Conservation (phyloP, 495 filamentous ascomycete genomes). For the Talaromyces thailandensis region DNA sequence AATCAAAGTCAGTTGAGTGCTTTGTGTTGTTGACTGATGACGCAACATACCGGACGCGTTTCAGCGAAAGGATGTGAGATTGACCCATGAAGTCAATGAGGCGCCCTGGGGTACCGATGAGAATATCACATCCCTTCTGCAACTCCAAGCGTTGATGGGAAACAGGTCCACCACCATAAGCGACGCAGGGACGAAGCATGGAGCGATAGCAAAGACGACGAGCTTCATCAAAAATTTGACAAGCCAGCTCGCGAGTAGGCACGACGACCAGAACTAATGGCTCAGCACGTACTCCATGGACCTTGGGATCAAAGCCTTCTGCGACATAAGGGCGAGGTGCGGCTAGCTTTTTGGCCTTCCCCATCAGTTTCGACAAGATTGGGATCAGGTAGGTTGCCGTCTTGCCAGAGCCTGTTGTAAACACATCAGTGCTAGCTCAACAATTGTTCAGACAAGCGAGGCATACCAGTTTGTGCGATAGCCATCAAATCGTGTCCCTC, state of each 20-base stretch:
- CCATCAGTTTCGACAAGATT: constrained; percentile 83
- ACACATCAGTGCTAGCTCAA: neutral
- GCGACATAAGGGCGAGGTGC: constrained; percentile 61
- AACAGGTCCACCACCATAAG: constrained; percentile 75
- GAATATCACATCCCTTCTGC: constrained; percentile 74
- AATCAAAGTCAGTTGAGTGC: neutral
- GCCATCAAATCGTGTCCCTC: constrained; percentile 71
- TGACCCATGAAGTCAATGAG: constrained; percentile 73
- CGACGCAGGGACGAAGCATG: constrained; percentile 86
- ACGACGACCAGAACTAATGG: constrained; percentile 79
- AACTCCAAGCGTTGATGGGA: constrained; percentile 61
- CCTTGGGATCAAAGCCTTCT: constrained; percentile 28
- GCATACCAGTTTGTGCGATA: constrained; percentile 84
- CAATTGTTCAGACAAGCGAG: neutral
- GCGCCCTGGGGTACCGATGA: constrained; percentile 83
- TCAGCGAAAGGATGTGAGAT: constrained; percentile 56
- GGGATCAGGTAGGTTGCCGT: constrained; percentile 90
- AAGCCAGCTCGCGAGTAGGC: constrained; percentile 81
- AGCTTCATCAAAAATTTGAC: constrained; percentile 90
- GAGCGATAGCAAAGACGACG: constrained; percentile 86
- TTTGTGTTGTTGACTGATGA: constrained; percentile 2
- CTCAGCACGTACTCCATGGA: constrained; percentile 55
- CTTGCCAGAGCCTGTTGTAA: constrained; percentile 74
- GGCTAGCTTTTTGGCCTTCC: constrained; percentile 77
- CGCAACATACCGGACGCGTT: constrained; percentile 57